A percentile compares a stretch with the other conserved stretches of the same genome.
Evolutionary conservation across 2,329 filamentous ascomycete species (phyloP).

Genomic region (Paraconiothyrium sp.): DNA sequence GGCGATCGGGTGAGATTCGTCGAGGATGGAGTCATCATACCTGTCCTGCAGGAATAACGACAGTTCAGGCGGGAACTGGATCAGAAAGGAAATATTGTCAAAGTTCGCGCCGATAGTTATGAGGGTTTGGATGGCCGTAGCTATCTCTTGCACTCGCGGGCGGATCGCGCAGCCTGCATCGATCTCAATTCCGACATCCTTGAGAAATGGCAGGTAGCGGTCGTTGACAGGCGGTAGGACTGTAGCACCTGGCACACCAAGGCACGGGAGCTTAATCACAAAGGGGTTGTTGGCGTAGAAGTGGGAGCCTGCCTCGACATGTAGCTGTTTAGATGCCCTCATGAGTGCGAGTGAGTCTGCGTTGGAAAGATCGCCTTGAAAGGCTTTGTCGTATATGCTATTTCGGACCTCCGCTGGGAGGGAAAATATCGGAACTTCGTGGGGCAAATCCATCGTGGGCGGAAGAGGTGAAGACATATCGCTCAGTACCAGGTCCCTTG

Average conservation of each 20-base stretch:
- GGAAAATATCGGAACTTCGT: background rate
- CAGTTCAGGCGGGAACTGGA: conserved; percentile 19
- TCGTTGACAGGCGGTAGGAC: conserved; percentile 30
- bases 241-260: conserved; percentile 16
- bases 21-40: conserved; percentile 30
- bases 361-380: conserved; percentile 2
- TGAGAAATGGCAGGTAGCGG: conserved; percentile 30
- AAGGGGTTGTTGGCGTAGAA: conserved; percentile 33
- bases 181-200: conserved; percentile 20
- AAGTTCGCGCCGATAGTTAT: conserved; percentile 25
- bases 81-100: conserved; percentile 20
- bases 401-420: conserved; percentile 30
- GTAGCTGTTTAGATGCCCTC: conserved; percentile 26
- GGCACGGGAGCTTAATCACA: conserved; percentile 13
- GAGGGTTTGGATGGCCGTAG: conserved; percentile 22
- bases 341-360: conserved; percentile 22
- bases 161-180: conserved; percentile 13
- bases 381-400: conserved; percentile 25
- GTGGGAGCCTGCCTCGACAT: conserved; percentile 32
- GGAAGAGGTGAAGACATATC: background rate
- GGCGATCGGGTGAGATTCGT: conserved; percentile 26
- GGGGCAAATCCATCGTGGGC: background rate
- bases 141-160: conserved; percentile 17
- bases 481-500: background rate
- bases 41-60: conserved; percentile 25